phyloP scores from a whole-genome alignment of 805 yeast genomes.

The Babjeviella inositovora region DNA sequence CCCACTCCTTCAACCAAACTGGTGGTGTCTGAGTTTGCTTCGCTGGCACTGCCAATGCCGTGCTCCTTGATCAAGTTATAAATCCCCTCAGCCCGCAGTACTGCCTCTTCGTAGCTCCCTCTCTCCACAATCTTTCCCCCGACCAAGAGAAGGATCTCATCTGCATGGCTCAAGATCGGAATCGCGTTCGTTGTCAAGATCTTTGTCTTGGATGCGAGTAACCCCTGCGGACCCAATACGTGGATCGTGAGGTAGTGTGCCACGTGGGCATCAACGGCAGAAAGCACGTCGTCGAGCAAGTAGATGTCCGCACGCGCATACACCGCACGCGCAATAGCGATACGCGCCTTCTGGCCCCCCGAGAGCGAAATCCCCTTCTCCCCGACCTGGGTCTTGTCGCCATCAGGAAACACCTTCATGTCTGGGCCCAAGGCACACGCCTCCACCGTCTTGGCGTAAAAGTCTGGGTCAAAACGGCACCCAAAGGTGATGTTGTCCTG shows the following conservation, averaged over 20 bases:
- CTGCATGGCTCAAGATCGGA: slow-evolving; percentile 38
- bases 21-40: no score
- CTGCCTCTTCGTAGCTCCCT: slow-evolving; percentile 19
- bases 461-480: slow-evolving; percentile 19
- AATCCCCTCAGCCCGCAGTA: no score
- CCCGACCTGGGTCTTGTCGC: slow-evolving; percentile 38
- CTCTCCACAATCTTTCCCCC: slow-evolving; percentile 37
- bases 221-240: slow-evolving; percentile 29
- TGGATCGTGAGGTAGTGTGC: slow-evolving; percentile 33
- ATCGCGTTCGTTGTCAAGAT: slow-evolving; percentile 44
- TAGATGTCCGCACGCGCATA: slow-evolving; percentile 44
- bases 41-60: no score
- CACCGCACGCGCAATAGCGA: slow-evolving; percentile 54
- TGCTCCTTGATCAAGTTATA: slow-evolving; percentile 17
- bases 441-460: slow-evolving; percentile 22
- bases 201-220: slow-evolving; percentile 33
- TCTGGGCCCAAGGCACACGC: slow-evolving; percentile 35
- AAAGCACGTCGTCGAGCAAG: slow-evolving; percentile 46
- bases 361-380: slow-evolving; percentile 46
- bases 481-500: slow-evolving; percentile 37
- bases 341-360: slow-evolving; percentile 51
- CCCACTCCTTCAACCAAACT: no score
- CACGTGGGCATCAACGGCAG: slow-evolving; percentile 65
- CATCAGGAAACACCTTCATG: slow-evolving; percentile 29
- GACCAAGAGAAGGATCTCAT: slow-evolving; percentile 41